phyloP scores from a whole-genome alignment of 192 early-diverging fungal species.

The Mortierella claussenii region DNA sequence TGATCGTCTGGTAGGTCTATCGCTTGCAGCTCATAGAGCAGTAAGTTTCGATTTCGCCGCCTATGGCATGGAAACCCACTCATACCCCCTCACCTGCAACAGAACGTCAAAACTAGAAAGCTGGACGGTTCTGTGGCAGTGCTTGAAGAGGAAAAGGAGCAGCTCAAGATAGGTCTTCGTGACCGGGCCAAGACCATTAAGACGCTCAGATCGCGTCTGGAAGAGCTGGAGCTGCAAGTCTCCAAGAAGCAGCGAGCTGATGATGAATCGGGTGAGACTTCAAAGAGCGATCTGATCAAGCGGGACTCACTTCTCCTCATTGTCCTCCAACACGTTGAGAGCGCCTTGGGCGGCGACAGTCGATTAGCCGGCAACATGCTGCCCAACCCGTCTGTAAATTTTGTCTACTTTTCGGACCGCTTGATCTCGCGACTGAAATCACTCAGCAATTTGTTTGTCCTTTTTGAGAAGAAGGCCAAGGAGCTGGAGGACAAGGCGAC shows the following conservation, averaged over 20 bases:
- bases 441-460: constrained; percentile 41
- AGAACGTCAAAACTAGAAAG: constrained; percentile 43
- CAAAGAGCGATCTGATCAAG: constrained; percentile 49
- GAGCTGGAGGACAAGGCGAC: constrained; percentile 51
- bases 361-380: constrained; percentile 34
- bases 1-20: constrained; percentile 47
- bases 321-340: constrained; percentile 51
- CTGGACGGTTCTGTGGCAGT: constrained; percentile 39
- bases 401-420: constrained; percentile 51
- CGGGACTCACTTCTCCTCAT: constrained; percentile 54
- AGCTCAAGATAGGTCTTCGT: constrained; percentile 42
- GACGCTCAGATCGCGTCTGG: constrained; percentile 44
- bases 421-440: constrained; percentile 50
- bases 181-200: constrained; percentile 49
- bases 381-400: constrained; percentile 55
- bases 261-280: constrained; percentile 5
- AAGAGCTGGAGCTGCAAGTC: constrained; percentile 33
- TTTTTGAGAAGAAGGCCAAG: constrained; percentile 53
- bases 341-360: constrained; percentile 49
- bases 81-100: too few species aligned
- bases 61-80: too few species aligned
- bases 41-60: too few species aligned
- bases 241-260: constrained; percentile 30
- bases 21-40: not conserved
- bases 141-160: constrained; percentile 38